Conservation (phyloP, 2,329 filamentous ascomycete species). For the Alternaria rosae region DNA sequence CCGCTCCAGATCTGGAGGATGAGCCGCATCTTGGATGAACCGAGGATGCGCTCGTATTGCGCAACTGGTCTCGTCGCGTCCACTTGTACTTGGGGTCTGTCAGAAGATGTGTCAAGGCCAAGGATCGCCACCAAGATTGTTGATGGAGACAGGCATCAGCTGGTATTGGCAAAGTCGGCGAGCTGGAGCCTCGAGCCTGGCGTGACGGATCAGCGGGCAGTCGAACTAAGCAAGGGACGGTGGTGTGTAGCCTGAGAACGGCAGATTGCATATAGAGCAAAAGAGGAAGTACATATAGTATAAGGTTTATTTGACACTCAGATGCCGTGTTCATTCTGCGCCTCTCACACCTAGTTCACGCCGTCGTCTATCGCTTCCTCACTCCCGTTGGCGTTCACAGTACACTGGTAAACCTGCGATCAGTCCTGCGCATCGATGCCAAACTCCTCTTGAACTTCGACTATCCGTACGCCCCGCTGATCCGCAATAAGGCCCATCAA, state of each 20-base stretch:
- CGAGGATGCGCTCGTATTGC: not conserved
- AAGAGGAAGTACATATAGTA: not conserved
- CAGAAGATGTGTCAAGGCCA: not conserved
- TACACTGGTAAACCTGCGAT: not conserved
- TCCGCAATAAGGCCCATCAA: constrained; percentile 74
- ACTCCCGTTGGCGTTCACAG: not conserved
- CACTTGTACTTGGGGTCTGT: not conserved
- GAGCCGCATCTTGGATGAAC: not conserved
- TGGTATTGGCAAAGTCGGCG: not conserved
- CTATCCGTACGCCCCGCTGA: constrained; percentile 63
- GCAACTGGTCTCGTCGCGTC: not conserved
- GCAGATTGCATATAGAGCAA: not conserved
- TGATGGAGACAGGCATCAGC: not conserved
- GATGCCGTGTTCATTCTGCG: not conserved
- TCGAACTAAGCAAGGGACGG: not conserved
- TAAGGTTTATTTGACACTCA: constrained; percentile 3
- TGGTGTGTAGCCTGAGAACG: not conserved
- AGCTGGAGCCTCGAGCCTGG: not conserved
- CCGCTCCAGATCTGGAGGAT: not conserved
- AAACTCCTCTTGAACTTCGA: constrained; percentile 59
- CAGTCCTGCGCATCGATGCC: constrained; percentile 55
- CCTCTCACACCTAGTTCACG: not conserved
- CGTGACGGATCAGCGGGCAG: not conserved
- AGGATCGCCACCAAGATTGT: not conserved
- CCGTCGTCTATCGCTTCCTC: not conserved